Conservation (phyloP, 1,284 basidiomycete genomes). For the Leccinum griseonigrum region DNA sequence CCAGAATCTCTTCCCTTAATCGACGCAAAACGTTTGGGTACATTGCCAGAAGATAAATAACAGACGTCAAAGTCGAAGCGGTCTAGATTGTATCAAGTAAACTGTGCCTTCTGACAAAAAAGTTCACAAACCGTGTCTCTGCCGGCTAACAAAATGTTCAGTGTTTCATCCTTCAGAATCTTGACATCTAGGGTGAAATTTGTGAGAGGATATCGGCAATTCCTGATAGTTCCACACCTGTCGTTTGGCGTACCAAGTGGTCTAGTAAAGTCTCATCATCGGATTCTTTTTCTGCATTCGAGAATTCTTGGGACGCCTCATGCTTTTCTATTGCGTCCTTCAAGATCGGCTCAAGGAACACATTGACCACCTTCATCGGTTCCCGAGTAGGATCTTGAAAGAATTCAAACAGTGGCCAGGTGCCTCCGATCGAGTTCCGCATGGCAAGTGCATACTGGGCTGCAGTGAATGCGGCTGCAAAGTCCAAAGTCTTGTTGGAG, state of each 20-base stretch:
- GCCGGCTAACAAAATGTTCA: slow-evolving; percentile 45
- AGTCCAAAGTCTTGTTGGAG: slow-evolving; percentile 26
- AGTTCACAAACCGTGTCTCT: slow-evolving; percentile 38
- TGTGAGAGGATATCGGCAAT: slow-evolving; percentile 31
- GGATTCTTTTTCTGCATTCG: slow-evolving; percentile 6
- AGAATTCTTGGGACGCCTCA: slow-evolving; percentile 23
- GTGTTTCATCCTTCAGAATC: slow-evolving; percentile 38
- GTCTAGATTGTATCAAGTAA: slow-evolving; percentile 36
- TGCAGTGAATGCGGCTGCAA: slow-evolving; percentile 35
- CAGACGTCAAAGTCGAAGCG: slow-evolving; percentile 50
- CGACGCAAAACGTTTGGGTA: slow-evolving; percentile 45
- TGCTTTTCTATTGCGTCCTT: slow-evolving; percentile 32
- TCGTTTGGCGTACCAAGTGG: slow-evolving; percentile 48
- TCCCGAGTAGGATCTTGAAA: slow-evolving; percentile 31
- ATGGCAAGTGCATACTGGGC: slow-evolving; percentile 31
- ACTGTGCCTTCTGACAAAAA: slow-evolving; percentile 9
- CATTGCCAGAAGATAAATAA: slow-evolving; percentile 52
- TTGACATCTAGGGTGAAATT: slow-evolving; percentile 27
- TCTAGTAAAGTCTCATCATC: slow-evolving; percentile 50
- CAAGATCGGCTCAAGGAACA: slow-evolving; percentile 37
- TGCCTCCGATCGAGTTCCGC: slow-evolving; percentile 34
- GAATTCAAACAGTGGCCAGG: slow-evolving; percentile 42
- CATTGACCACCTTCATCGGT: slow-evolving; percentile 40
- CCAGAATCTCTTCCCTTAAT: slow-evolving; percentile 54
- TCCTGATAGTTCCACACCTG: slow-evolving; percentile 34